Evolutionary conservation across 2,329 filamentous ascomycete species (phyloP).

Genomic region (Xylaria sp.): DNA sequence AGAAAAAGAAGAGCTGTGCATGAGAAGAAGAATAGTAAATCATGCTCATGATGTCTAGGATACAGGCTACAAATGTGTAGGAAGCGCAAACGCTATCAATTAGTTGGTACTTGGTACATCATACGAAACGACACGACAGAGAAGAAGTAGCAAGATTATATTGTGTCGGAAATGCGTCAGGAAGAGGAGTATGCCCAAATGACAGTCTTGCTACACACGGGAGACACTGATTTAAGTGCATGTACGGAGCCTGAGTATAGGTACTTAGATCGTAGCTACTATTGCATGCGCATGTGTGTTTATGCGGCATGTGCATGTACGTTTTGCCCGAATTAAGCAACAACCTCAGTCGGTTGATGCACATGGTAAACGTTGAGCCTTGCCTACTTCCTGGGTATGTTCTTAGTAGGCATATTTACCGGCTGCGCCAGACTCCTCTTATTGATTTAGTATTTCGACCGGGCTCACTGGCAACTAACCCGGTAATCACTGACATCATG

Average conservation of each 20-base stretch:
- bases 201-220: not conserved
- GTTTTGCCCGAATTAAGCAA: too few relatives aligned
- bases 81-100: not conserved
- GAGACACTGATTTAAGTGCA: not conserved
- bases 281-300: not conserved
- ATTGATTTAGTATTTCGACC: not conserved
- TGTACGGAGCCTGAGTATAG: not conserved
- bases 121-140: not conserved
- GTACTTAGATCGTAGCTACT: not conserved
- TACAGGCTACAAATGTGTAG: slow-evolving; percentile 4
- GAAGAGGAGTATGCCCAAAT: not conserved
- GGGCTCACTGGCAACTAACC: not conserved
- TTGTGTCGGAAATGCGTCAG: slow-evolving; percentile 1
- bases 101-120: slow-evolving; percentile 26
- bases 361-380: not conserved
- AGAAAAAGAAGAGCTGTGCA: not conserved
- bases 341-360: not conserved
- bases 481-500: not conserved
- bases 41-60: slow-evolving; percentile 17
- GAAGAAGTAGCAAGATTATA: slow-evolving; percentile 27
- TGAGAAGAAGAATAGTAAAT: not conserved
- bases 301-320: too few relatives aligned
- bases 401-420: not conserved
- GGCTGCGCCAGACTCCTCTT: not conserved
- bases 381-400: not conserved